Conservation (phyloP, 1,139 yeast genomes). For the Sugiyamaella castrensis region DNA sequence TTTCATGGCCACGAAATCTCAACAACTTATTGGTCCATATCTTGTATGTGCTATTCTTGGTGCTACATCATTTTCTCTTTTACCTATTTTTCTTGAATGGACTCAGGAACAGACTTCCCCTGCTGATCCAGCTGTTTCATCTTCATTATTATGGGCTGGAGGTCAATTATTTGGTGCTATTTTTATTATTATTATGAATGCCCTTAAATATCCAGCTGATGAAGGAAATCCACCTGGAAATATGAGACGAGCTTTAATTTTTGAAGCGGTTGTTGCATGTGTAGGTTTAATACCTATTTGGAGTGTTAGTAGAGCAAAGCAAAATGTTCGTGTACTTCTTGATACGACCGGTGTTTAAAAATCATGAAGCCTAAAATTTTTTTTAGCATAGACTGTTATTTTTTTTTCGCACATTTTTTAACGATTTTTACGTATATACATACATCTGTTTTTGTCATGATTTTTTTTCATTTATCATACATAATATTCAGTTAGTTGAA, state of each 20-base stretch:
- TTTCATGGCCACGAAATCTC: conserved; percentile 31
- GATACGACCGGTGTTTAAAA: conserved; percentile 14
- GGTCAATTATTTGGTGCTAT: conserved; percentile 39
- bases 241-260: conserved; percentile 36
- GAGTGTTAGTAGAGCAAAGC: conserved; percentile 19
- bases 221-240: conserved; percentile 36
- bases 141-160: conserved; percentile 36
- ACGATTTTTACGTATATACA: not conserved
- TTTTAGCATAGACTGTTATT: not conserved
- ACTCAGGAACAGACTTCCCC: conserved; percentile 39
- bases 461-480: too few species aligned
- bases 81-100: conserved; percentile 38
- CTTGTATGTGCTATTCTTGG: conserved; percentile 38
- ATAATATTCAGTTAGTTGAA: too few species aligned
- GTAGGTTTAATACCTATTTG: conserved; percentile 29
- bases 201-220: conserved; percentile 30
- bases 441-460: too few species aligned
- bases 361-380: not conserved
- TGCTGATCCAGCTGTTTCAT: conserved; percentile 35
- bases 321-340: conserved; percentile 25
- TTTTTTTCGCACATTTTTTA: too few species aligned
- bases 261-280: conserved; percentile 36
- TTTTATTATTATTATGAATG: conserved; percentile 37
- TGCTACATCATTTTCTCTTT: conserved; percentile 35
- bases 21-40: conserved; percentile 35